Evolutionary conservation across 1,284 basidiomycete species (phyloP).

Genomic region (Cutaneotrichosporon sp.): DNA sequence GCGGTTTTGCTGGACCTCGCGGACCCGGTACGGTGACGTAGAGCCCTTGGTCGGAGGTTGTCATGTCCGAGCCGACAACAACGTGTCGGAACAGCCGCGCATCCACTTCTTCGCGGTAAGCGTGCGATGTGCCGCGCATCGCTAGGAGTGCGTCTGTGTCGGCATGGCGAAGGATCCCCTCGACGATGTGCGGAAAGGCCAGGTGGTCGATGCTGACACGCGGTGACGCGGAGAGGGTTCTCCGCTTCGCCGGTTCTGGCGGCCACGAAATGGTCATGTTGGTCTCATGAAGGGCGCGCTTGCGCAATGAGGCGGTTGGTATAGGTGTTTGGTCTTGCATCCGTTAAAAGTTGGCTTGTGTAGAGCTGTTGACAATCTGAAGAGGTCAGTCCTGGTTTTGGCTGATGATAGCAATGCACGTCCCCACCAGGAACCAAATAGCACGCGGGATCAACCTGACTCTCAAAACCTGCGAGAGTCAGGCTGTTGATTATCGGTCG

Average conservation of each 20-base stretch:
- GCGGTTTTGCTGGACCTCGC: neutral
- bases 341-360: neutral
- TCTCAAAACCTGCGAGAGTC: neutral
- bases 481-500: neutral
- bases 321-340: neutral
- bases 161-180: constrained; percentile 4
- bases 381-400: neutral
- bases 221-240: neutral
- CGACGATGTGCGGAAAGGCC: constrained; percentile 11
- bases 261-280: neutral
- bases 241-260: neutral
- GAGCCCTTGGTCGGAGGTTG: constrained; percentile 3
- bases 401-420: neutral
- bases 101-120: neutral
- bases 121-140: neutral
- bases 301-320: neutral
- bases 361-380: neutral
- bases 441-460: neutral
- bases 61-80: constrained; percentile 6
- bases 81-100: constrained; percentile 8
- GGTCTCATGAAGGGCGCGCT: neutral
- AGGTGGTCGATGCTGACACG: constrained; percentile 3
- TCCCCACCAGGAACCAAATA: constrained; percentile 1
- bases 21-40: constrained; percentile 7
- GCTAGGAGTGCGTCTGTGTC: neutral